Conservation (phyloP, 129 eudicot species). For the Helichrysum umbraculigerum region DNA sequence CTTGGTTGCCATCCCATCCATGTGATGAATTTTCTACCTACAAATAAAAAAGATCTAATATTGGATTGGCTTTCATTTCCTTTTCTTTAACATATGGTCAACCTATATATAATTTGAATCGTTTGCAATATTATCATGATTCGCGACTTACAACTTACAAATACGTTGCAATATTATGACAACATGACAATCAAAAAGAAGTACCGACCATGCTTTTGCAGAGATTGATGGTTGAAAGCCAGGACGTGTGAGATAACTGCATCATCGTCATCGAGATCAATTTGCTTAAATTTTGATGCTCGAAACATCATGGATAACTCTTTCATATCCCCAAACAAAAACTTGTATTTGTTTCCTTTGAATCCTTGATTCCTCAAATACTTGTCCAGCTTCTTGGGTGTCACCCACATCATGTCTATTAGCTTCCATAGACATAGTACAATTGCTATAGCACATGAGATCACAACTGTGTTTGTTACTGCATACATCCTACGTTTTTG, state of each 20-base stretch:
- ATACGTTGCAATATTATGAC: no score
- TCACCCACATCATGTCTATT: slow-evolving; percentile 31
- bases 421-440: slow-evolving; percentile 29
- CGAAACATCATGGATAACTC: slow-evolving; percentile 16
- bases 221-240: slow-evolving; percentile 9
- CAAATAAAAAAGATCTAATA: not conserved
- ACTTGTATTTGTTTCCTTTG: slow-evolving; percentile 34
- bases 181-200: not conserved
- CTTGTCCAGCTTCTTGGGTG: slow-evolving; percentile 33
- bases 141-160: no score
- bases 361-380: slow-evolving; percentile 35
- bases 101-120: no score
- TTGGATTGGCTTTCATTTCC: no score
- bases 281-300: slow-evolving; percentile 24
- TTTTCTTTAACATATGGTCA: no score
- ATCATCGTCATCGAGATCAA: slow-evolving; percentile 16
- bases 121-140: no score
- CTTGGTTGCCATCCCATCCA: slow-evolving; percentile 40
- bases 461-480: slow-evolving; percentile 22
- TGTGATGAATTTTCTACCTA: slow-evolving; percentile 31
- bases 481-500: slow-evolving; percentile 21
- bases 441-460: slow-evolving; percentile 24
- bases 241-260: slow-evolving; percentile 12
- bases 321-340: slow-evolving; percentile 33
- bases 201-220: slow-evolving; percentile 23